Evolutionary conservation across 176 grass and related monocot genomes (phyloP).

Genomic region (Leersia perrieri): DNA sequence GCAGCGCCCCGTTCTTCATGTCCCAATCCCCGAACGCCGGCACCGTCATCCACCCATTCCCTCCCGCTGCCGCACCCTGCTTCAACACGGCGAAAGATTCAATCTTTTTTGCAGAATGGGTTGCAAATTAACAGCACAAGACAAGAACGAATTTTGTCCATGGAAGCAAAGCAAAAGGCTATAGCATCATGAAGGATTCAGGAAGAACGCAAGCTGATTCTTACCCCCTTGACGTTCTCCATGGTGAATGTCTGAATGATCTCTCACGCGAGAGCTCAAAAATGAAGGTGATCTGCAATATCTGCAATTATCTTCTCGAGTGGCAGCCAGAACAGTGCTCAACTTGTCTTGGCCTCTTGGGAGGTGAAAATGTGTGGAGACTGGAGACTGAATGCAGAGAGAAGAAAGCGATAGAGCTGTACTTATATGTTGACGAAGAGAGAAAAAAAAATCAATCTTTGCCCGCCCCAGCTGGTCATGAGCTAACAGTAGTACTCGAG

Average conservation of each 20-base stretch:
- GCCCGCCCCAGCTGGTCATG: conserved; percentile 20
- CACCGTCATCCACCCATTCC: conserved; percentile 73
- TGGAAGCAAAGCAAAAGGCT: not conserved
- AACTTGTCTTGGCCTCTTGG: conserved; percentile 27
- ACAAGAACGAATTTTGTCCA: not conserved
- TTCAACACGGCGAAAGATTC: not conserved
- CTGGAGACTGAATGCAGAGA: not conserved
- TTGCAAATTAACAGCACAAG: not conserved
- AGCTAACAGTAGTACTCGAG: conserved; percentile 10
- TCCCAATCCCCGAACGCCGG: conserved; percentile 94
- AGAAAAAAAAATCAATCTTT: not conserved
- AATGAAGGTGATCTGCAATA: not conserved
- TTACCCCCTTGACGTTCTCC: conserved; percentile 75
- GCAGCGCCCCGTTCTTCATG: conserved; percentile 85
- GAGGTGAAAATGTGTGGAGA: not conserved
- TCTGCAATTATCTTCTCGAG: not conserved
- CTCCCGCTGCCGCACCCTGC: conserved; percentile 28
- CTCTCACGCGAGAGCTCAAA: not conserved
- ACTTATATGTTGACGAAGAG: conserved; percentile 31
- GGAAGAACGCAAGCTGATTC: not conserved
- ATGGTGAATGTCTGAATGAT: conserved; percentile 37
- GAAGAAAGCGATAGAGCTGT: not conserved
- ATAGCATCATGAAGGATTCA: not conserved
- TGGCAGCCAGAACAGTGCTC: conserved; percentile 29
- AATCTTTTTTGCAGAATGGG: not conserved